Evolutionary conservation across 1,139 yeast genomes (phyloP), one percentile per base, ranked within the genome.

Genomic region (Meyerozyma elateridarum): DNA sequence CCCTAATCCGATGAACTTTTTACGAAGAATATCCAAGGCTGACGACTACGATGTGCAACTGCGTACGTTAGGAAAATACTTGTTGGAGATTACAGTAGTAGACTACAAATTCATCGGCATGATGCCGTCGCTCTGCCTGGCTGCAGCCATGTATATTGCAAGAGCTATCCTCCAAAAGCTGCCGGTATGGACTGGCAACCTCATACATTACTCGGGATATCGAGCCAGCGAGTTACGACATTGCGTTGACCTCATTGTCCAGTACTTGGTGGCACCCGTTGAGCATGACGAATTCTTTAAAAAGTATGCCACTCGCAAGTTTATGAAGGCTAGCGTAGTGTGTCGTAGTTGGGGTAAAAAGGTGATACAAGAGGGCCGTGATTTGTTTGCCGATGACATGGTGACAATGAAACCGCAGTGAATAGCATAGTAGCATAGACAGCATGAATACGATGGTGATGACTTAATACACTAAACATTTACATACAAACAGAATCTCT

Each of bases 31-130:
- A 36, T 85, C 95, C 31, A 87, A 87, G 57, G 97, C 97, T 25
- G 97, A 89, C 59, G 91, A 85, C 56, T 89, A 88, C 63, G 95
- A 88, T 57, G 85, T 87, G 38, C 91, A 85, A 59, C 79, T 93
- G 33, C 78, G 97, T 56, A 88, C 96, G 9, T 72, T 89, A 45
- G 97, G 95, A 20, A 89, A 89, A 59, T 89, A 87, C 56, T 65
- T 89, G 37, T 62, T 89, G 40, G 97, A 89, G 55, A 79, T 88
- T 29, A 73, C 91, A 11, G 67, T 83, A 17, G 78, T 88, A 36
- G 96, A 88, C 55, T 83, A 84, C 54, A 75, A 79, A 47, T 82
- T 89, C 52, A 74, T 88, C 49, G 87, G 87, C 13, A 73, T 73
- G 48, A 68, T 77, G 40, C 96, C 96, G 8, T 83, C 95, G 8